Evolutionary conservation across 1,284 basidiomycete genomes (phyloP), one percentile per base, ranked within the genome.

Genomic region (Sphaerobolus stellatus): DNA sequence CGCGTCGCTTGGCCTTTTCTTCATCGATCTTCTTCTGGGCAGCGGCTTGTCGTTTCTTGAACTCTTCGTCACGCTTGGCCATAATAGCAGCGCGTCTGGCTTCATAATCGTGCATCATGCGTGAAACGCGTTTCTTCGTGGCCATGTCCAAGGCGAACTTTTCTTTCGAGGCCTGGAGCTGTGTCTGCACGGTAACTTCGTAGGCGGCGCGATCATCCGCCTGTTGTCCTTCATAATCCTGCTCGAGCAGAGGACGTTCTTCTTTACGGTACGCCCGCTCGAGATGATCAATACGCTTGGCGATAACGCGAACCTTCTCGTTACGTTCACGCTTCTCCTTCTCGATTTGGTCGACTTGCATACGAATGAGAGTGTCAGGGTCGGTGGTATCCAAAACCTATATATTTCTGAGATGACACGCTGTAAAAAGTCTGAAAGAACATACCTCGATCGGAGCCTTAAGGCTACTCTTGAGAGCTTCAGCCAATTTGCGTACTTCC

Each of bases 261-360:
- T 95, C 94, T 73, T 94, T 93, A 61, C 96, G 89, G 76, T 90
- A 93, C 0, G 96, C 95, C 60, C 97, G 92, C 75, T 99, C 96
- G 67, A 92, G 72, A 72, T 99, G 95, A 68, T 99, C 96, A 65
- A 98, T 86, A 29, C 94, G 90, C 75, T 98, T 98, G 55, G 87
- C 73, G 52, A 91, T 82, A 60, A 95, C 83, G 33, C 94, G 88
- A 57, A 98, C 79, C 25, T 88, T 84, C 65, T 95, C 91, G 59
- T 81, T 83, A 61, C 93, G 78, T 63, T 95, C 91, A 64, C 86
- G 88, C 82, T 97, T 97, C 76, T 98, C 96, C 75, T 97, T 98
- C 75, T 98, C 95, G 54, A 97, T 80, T 67, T 97, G 93, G 63
- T 92, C 86, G 50, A 98, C 94, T 71, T 98, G 94, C 63, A 98